Evolutionary conservation across 164 flowering plant genomes (phyloP), one percentile per base, ranked within the genome.

Genomic region (Litsea cubeba): DNA sequence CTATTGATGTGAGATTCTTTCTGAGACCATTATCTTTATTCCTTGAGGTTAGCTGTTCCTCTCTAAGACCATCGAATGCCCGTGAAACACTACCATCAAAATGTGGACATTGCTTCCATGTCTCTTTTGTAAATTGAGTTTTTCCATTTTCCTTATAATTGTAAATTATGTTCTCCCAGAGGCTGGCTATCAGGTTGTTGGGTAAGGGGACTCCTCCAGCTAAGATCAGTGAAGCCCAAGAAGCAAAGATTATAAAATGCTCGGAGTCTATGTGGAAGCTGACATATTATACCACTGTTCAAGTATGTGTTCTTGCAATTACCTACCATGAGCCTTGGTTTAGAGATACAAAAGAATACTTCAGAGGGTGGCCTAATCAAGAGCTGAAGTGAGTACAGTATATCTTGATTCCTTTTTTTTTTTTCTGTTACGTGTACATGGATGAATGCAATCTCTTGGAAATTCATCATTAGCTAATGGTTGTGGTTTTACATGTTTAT

Each of bases 231-330:
- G 83, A 85, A 51, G 81, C 83, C 72, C 84, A 80, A 63, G 81
- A 63, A 35, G 86, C 82, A 72, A 93, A 92, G 82, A 81, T 95
- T 73, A 82, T 35, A 64, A 95, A 95, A 84, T 92, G 90, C 76
- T 82, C 91, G 5, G 98, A 95, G 79, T 93, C 98, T 66, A 80
- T 93, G 92, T 95, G 98, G 99, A 95, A 95, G 82, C 77, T 93
- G 28, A 76, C 89, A 30, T 92, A 93, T 85, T 93, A 91, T 80
- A 90, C 85, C 1, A 75, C 87, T 65, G 85, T 86, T 74, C 91
- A 95, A 81, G 74, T 70, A 62, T 91, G 74, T 50, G 51, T 89
- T 78, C 86, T 95, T 67, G 69, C 72, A 72, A 74, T 84, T 60
- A 78, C 74, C 46, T 89, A 82, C 73, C 66, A 81, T 23, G 97